Evolutionary conservation across 805 yeast species (phyloP), one percentile per base, ranked within the genome.

Genomic region (Candida tammaniensis): DNA sequence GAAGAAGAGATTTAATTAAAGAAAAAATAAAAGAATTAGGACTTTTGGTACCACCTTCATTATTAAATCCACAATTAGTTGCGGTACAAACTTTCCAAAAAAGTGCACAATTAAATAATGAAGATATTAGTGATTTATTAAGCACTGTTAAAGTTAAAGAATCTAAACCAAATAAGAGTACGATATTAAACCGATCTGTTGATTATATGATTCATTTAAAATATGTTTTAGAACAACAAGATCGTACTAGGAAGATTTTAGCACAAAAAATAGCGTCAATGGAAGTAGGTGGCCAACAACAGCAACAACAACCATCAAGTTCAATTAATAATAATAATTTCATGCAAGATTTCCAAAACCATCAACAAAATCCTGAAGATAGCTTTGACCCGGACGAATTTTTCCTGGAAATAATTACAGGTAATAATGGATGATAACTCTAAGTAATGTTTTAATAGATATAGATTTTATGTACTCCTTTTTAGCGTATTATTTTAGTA

Each of bases 1-100:
- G 96, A 47, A 74, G 98, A 52, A 72, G 98, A 43, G 98, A 91
- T 56, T 69, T 86, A 47, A 89, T 89, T 51, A 88, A 89, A 55
- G 94, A 85, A 51, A 79, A 86, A 49, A 88, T 89, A 42, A 82
- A 83, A 53, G 95, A 86, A 48, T 65, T 89, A 49, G 91, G 95
- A 1, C 60, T 74, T 16, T 67, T 89, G 31, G 84, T 89, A 1
- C 97, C 97, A 1, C 91, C 87, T 1, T 69, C 83, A 3, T 55
- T 85, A 40, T 57, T 84, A 16, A 69, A 73, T 36, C 72, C 73
- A 2, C 70, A 59, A 34, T 48, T 60, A 12, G 53, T 63, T 20
- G 73, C 73, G 0, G 70, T 66, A 3, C 70, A 67, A 43, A 49
- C 58, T n/a, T 62, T 71, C 20, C 68, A 51, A 44, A 57, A 58